These are phyloP conservation scores for Rhodotorula diobovata DNA, from an alignment of 768 basidiomycete species.

Conservation along the genomic window DNA sequence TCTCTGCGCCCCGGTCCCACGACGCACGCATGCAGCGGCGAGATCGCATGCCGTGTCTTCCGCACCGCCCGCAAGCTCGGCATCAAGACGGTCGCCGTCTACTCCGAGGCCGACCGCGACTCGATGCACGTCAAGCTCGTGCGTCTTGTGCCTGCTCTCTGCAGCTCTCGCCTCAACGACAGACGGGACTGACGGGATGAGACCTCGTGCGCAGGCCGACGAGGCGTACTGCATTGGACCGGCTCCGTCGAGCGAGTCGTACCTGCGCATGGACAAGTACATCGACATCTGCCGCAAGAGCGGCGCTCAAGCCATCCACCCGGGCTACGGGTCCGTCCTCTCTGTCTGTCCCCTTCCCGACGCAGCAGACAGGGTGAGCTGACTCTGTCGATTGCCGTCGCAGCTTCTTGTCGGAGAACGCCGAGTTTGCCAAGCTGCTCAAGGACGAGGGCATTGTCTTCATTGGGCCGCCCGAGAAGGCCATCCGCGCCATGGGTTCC, in stretches of 20 bases:
- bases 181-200: not conserved
- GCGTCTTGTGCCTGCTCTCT: slow-evolving; percentile 4
- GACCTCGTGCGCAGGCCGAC: slow-evolving; percentile 56
- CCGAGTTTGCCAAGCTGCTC: slow-evolving; percentile 68
- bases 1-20: not conserved
- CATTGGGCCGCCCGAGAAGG: slow-evolving; percentile 80
- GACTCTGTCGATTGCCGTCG: no score
- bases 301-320: slow-evolving; percentile 90
- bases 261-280: slow-evolving; percentile 82
- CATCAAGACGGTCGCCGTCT: slow-evolving; percentile 86
- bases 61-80: slow-evolving; percentile 82
- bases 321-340: slow-evolving; percentile 57
- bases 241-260: slow-evolving; percentile 81
- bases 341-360: not conserved
- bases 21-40: slow-evolving; percentile 74
- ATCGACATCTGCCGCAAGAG: slow-evolving; percentile 73
- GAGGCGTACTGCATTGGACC: slow-evolving; percentile 91
- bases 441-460: slow-evolving; percentile 77
- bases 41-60: slow-evolving; percentile 93
- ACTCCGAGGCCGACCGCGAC: slow-evolving; percentile 76
- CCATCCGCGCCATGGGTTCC: slow-evolving; percentile 90
- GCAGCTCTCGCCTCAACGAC: no score
- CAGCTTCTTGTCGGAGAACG: slow-evolving; percentile 81
- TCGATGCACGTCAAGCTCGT: slow-evolving; percentile 79
- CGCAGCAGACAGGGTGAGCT: no score